Conservation (phyloP, 257 asterid genomes). For the Paulownia fortunei region DNA sequence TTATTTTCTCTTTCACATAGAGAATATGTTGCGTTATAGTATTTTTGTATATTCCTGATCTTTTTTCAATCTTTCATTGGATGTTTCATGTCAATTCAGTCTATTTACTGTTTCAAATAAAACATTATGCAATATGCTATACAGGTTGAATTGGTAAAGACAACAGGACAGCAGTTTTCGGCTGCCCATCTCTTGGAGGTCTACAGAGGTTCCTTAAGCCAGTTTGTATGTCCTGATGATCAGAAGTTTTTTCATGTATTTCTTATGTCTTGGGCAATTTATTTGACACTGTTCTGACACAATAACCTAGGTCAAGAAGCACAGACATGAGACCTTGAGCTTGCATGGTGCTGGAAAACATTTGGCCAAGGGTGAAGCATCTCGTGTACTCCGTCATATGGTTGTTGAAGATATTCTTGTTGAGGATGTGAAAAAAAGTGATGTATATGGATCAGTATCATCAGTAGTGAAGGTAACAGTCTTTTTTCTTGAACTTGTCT, state of each 20-base stretch:
- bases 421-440: slow-evolving; percentile 91
- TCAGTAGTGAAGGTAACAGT: slow-evolving; percentile 74
- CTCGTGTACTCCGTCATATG: slow-evolving; percentile 89
- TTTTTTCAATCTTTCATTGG: slow-evolving; percentile 6
- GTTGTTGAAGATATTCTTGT: slow-evolving; percentile 83
- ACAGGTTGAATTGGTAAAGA: slow-evolving; percentile 91
- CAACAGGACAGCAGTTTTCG: slow-evolving; percentile 76
- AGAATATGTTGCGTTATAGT: slow-evolving; percentile 9
- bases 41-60: background rate
- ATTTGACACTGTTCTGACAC: slow-evolving; percentile 33
- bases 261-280: slow-evolving; percentile 32
- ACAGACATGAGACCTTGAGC: slow-evolving; percentile 72
- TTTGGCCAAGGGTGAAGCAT: slow-evolving; percentile 86
- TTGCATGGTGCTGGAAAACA: slow-evolving; percentile 98
- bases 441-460: slow-evolving; percentile 83
- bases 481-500: slow-evolving; percentile 6
- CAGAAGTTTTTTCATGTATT: slow-evolving; percentile 18
- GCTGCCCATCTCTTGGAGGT: slow-evolving; percentile 94
- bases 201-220: slow-evolving; percentile 93
- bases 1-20: slow-evolving; percentile 15
- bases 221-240: slow-evolving; percentile 72
- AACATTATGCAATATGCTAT: slow-evolving; percentile 28
- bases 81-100: background rate
- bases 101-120: slow-evolving; percentile 15
- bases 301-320: slow-evolving; percentile 84